These are phyloP conservation scores for Vanderwaltozyma tropicalis DNA, from an alignment of 805 yeast genomes.

Conservation along the genomic window DNA sequence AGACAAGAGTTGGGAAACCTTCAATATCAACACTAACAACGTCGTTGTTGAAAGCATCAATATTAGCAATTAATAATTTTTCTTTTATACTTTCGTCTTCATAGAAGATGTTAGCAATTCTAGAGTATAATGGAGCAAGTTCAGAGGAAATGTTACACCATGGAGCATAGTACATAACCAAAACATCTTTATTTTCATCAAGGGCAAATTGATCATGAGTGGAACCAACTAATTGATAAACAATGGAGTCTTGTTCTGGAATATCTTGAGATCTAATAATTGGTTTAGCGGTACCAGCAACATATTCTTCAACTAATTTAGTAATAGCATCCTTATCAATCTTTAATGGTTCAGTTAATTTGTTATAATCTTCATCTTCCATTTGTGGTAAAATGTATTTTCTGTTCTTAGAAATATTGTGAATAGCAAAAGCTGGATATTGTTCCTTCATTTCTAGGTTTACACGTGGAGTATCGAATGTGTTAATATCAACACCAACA, in stretches of 20 bases:
- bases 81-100: conserved; percentile 37
- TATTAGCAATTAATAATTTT: conserved; percentile 66
- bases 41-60: conserved; percentile 88
- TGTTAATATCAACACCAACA: conserved; percentile 76
- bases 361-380: conserved; percentile 21
- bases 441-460: conserved; percentile 73
- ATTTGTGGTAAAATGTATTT: conserved; percentile 71
- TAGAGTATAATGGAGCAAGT: conserved; percentile 83
- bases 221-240: conserved; percentile 70
- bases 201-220: conserved; percentile 62
- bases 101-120: conserved; percentile 61
- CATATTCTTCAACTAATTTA: conserved; percentile 51
- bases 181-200: conserved; percentile 51
- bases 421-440: conserved; percentile 86
- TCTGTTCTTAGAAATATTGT: conserved; percentile 53
- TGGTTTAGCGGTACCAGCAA: conserved; percentile 57
- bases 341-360: conserved; percentile 20
- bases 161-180: conserved; percentile 92
- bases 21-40: conserved; percentile 59
- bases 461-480: conserved; percentile 79
- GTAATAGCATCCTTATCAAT: conserved; percentile 46
- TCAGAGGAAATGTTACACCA: conserved; percentile 97
- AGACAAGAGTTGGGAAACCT: conserved; percentile 88
- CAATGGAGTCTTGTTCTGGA: conserved; percentile 79
- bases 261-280: conserved; percentile 74